A percentile compares a stretch with the other conserved stretches of the same genome.
These are phyloP conservation scores for Malassezia cuniculi DNA, from an alignment of 1,284 basidiomycete genomes.

Conservation along the genomic window DNA sequence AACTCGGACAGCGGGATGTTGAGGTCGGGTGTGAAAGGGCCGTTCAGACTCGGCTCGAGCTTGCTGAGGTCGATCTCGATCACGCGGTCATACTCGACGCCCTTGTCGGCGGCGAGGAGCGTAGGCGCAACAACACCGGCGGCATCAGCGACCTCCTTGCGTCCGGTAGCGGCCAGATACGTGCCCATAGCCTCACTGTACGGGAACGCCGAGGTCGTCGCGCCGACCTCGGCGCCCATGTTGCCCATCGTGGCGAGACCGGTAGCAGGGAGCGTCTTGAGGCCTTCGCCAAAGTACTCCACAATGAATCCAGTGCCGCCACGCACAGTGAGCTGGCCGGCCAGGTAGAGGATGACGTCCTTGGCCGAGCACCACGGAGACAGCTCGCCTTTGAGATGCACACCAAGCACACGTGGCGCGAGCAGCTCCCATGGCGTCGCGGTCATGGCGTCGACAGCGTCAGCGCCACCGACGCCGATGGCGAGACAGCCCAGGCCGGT, in stretches of 20 bases:
- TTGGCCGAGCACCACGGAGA: slow-evolving; percentile 90
- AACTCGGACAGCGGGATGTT: slow-evolving; percentile 91
- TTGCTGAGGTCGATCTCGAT: slow-evolving; percentile 86
- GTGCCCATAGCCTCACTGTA: slow-evolving; percentile 73
- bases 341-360: slow-evolving; percentile 86
- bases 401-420: slow-evolving; percentile 67
- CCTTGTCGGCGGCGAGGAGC: slow-evolving; percentile 73
- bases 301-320: slow-evolving; percentile 92
- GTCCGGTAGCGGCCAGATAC: slow-evolving; percentile 79
- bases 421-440: slow-evolving; percentile 97
- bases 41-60: slow-evolving; percentile 80
- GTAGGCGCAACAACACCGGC: slow-evolving; percentile 83
- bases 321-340: slow-evolving; percentile 86
- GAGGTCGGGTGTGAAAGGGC: slow-evolving; percentile 94
- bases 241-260: slow-evolving; percentile 89
- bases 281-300: slow-evolving; percentile 95
- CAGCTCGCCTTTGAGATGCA: slow-evolving; percentile 77
- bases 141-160: slow-evolving; percentile 70
- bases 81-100: slow-evolving; percentile 87
- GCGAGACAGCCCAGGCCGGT: slow-evolving; percentile 95
- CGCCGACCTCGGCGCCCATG: slow-evolving; percentile 99
- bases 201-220: slow-evolving; percentile 94
- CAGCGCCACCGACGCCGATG: slow-evolving; percentile 95
- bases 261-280: slow-evolving; percentile 79
- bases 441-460: slow-evolving; percentile 97